These are phyloP conservation scores for Coemansia javaensis DNA, from an alignment of 192 early-diverging fungal species.

Conservation along the genomic window DNA sequence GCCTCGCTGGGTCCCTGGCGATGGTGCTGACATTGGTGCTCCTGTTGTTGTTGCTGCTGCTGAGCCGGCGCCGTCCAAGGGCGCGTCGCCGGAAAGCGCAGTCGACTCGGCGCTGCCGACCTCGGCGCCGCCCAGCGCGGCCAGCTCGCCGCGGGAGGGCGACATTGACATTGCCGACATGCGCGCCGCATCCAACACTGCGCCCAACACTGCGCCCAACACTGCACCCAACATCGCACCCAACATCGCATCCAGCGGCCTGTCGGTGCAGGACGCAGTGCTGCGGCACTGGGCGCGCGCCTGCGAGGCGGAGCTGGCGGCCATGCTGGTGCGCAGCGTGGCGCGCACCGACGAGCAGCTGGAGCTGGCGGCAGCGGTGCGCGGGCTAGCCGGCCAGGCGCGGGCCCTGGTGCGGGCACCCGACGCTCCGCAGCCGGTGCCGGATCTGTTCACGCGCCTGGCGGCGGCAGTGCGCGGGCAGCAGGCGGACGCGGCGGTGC, in stretches of 20 bases:
- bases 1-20: neutral
- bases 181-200: conserved; percentile 2
- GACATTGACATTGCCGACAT: conserved; percentile 22
- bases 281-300: conserved; percentile 26
- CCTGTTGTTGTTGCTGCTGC: too few relatives aligned
- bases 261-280: conserved; percentile 2
- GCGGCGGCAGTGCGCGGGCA: neutral
- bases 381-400: neutral
- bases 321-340: neutral
- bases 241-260: too few relatives aligned
- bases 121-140: conserved; percentile 3
- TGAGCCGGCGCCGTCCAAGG: too few relatives aligned
- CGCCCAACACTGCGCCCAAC: too few relatives aligned
- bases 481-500: neutral
- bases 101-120: neutral
- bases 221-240: too few relatives aligned
- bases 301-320: conserved; percentile 12
- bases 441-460: too few relatives aligned
- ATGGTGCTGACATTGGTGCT: too few relatives aligned
- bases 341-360: neutral
- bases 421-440: too few relatives aligned
- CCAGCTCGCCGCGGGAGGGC: conserved; percentile 1
- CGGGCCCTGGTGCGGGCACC: neutral
- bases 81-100: neutral
- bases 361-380: neutral